Percentiles rank a stretch among this genome's conserved stretches.
These are phyloP conservation scores for Chamaecrista fasciculata DNA, from an alignment of 306 rosid genomes.

Conservation along the genomic window DNA sequence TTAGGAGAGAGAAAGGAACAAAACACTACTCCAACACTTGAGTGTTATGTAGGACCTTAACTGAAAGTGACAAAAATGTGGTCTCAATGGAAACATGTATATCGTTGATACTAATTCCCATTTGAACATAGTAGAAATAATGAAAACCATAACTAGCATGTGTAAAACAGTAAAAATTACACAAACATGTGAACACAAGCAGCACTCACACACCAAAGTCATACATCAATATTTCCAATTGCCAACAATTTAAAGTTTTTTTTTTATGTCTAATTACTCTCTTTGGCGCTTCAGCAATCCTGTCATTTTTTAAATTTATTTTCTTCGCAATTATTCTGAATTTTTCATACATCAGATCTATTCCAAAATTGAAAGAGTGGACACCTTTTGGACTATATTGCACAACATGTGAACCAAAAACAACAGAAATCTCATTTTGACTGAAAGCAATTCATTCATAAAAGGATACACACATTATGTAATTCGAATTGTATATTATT, in stretches of 20 bases:
- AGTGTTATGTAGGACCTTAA: too few relatives aligned
- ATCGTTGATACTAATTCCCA: conserved; percentile 6
- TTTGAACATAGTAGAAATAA: background rate
- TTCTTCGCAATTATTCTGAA: background rate
- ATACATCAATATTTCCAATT: background rate
- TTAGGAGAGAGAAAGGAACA: too few relatives aligned
- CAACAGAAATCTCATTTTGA: background rate
- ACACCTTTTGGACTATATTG: conserved; percentile 5
- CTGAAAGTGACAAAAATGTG: too few relatives aligned
- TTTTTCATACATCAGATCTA: background rate
- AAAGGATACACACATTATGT: background rate
- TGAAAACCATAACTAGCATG: conserved; percentile 4
- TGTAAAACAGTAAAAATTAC: conserved; percentile 11
- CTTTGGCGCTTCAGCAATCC: background rate
- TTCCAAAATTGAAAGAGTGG: conserved; percentile 18
- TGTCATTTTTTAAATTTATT: conserved; percentile 13
- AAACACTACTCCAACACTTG: too few relatives aligned
- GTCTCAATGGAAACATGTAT: background rate
- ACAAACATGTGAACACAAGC: conserved; percentile 16
- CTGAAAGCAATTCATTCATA: conserved; percentile 14
- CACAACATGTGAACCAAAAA: conserved; percentile 17
- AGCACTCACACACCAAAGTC: background rate
- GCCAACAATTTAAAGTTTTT: background rate
- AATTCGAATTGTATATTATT: background rate
- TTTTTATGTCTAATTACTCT: background rate